A percentile compares a stretch with the other conserved stretches of the same genome.
phyloP scores from a whole-genome alignment of 352 stramenopile genomes.

The Phytophthora citricola region DNA sequence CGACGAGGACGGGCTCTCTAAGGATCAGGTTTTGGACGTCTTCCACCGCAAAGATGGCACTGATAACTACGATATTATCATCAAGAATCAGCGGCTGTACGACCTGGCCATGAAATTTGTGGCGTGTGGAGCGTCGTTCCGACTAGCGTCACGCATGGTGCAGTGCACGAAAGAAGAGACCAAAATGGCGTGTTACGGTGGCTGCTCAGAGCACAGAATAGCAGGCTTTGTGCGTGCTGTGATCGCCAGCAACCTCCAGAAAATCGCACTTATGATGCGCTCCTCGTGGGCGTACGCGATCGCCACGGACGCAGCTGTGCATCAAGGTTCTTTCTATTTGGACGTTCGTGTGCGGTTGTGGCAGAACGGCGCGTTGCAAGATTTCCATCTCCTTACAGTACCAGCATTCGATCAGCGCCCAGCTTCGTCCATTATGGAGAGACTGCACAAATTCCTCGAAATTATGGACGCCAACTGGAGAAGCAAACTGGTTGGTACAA shows the following conservation, averaged over 20 bases:
- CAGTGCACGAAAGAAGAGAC: slow-evolving; percentile 70
- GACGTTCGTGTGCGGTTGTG: slow-evolving; percentile 63
- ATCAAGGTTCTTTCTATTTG: slow-evolving; percentile 64
- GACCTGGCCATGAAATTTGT: slow-evolving; percentile 74
- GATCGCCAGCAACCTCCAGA: slow-evolving; percentile 68
- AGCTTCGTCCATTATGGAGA: slow-evolving; percentile 42
- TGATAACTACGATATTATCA: slow-evolving; percentile 59
- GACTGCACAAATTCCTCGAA: slow-evolving; percentile 46
- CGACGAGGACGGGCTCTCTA: slow-evolving; percentile 50
- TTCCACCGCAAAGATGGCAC: slow-evolving; percentile 49
- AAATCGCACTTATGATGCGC: slow-evolving; percentile 71
- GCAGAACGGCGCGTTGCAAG: slow-evolving; percentile 55
- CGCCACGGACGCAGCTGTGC: slow-evolving; percentile 50
- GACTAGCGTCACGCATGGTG: slow-evolving; percentile 59
- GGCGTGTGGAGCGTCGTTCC: slow-evolving; percentile 60
- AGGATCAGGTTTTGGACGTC: slow-evolving; percentile 51
- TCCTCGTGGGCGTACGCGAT: slow-evolving; percentile 61
- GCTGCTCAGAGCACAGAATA: slow-evolving; percentile 54
- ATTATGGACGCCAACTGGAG: slow-evolving; percentile 62
- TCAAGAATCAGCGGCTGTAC: slow-evolving; percentile 74
- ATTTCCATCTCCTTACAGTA: slow-evolving; percentile 65
- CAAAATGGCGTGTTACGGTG: slow-evolving; percentile 55
- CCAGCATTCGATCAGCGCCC: slow-evolving; percentile 55
- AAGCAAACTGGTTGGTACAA: slow-evolving; percentile 60
- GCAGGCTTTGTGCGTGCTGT: slow-evolving; percentile 60